Base-by-base conservation (phyloP, 2,329 filamentous ascomycete species). In the Thielaviopsis euricoi region DNA sequence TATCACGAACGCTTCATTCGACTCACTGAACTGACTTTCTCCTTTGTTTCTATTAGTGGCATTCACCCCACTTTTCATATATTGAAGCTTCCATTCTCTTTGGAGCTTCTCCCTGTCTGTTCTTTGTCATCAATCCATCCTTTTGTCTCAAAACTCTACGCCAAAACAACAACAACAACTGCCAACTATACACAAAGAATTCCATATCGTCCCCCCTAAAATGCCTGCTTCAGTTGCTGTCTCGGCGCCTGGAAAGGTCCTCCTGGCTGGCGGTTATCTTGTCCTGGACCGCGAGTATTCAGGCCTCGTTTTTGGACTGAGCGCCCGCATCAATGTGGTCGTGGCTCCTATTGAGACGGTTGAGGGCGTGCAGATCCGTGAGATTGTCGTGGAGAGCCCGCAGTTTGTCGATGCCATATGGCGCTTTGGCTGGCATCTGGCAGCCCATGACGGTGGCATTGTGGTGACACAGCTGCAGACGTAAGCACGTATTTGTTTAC, bases 191-290 rank as follows among this genome's bases (percentile, higher is more conserved):
- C 22, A 53, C 15, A 21, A 13, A 6, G 21, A 13, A 7, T n/a
- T n/a, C n/a, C n/a, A n/a, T n/a, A n/a, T n/a, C n/a, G n/a, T n/a
- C n/a, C n/a, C n/a, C n/a, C n/a, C 9, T 1, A 23, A 46, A 15
- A 43, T 55, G n/a, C 2, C 53, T 15, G 17, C 29, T 22, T 23
- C 53, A n/a, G 65, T 71, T 53, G 85, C 83, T 66, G 81, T 95
- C 63, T 97, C 93, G 62, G 91, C 93, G 22, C 93, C 93, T 19
- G 93, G 93, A 64, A 98, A 98, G 75, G 93, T 98, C 61, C 80
- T 98, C 63, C 80, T 97, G 57, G 89, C 91, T 3, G 93, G 93
- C 62, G 93, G 93, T 61, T 98, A 97, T 71, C 82, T 97, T 52
- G 91, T 96, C 22, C 83, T 98, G 52, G 91, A 97, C 73, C 82